Evolutionary conservation across 225 moss, liverwort and hornwort genomes (phyloP).

Genomic region (Polytrichum commune): DNA sequence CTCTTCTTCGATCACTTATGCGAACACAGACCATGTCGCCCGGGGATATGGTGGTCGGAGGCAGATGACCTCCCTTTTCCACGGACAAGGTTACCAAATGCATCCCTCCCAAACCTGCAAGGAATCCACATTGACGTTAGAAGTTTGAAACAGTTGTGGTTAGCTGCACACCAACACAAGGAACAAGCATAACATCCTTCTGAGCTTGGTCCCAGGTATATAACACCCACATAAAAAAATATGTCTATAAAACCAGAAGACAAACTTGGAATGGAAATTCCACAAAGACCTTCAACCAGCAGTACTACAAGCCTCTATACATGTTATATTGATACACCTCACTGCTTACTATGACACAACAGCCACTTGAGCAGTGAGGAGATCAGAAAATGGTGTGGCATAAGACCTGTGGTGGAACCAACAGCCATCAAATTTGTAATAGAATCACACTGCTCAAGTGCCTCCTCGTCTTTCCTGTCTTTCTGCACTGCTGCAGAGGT

Average conservation of each 20-base stretch:
- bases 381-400: not conserved
- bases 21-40: constrained; percentile 98
- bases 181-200: no score
- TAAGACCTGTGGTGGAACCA: constrained; percentile 86
- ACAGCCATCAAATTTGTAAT: constrained; percentile 69
- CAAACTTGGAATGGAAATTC: no score
- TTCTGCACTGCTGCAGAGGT: constrained; percentile 23
- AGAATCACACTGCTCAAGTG: constrained; percentile 70
- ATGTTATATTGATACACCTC: no score
- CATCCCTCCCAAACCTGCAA: constrained; percentile 90
- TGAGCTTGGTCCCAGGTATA: no score
- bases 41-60: constrained; percentile 81
- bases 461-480: constrained; percentile 54
- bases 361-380: no score
- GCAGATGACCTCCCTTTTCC: constrained; percentile 70
- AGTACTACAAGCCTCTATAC: no score
- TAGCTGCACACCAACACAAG: no score
- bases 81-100: constrained; percentile 81
- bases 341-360: no score
- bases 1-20: constrained; percentile 63
- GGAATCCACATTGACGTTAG: constrained; percentile 1
- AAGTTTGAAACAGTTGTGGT: no score
- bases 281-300: no score
- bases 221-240: no score
- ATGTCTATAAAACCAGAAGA: no score